A percentile compares a stretch with the other conserved stretches of the same genome.
Conservation (phyloP, 2,329 filamentous ascomycete genomes). For the Sphaerulina musiva region DNA sequence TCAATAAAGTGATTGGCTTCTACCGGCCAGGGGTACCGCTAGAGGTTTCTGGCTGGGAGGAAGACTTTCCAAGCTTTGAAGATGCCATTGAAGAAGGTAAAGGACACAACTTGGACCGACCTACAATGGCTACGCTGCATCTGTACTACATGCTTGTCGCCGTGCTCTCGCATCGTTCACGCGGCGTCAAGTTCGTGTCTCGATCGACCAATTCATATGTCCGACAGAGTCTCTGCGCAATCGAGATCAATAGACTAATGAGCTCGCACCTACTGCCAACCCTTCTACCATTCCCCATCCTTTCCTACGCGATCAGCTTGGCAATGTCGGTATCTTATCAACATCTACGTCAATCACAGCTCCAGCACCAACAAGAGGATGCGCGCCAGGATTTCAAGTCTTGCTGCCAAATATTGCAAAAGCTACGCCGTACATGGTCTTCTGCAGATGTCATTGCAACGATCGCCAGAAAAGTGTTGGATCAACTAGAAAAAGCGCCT, state of each 20-base stretch:
- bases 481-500: conserved; percentile 27
- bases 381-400: conserved; percentile 42
- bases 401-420: conserved; percentile 41
- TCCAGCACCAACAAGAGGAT: conserved; percentile 43
- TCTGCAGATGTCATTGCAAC: conserved; percentile 42
- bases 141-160: conserved; percentile 53
- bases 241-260: conserved; percentile 46
- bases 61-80: conserved; percentile 30
- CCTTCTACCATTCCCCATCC: conserved; percentile 48
- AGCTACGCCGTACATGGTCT: conserved; percentile 41
- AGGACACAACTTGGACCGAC: conserved; percentile 38
- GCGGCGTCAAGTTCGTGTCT: conserved; percentile 35
- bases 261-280: conserved; percentile 42
- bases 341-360: conserved; percentile 48
- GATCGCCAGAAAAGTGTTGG: conserved; percentile 30
- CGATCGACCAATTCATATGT: conserved; percentile 47
- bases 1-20: conserved; percentile 44
- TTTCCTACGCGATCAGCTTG: conserved; percentile 51
- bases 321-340: conserved; percentile 53
- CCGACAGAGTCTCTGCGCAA: conserved; percentile 50
- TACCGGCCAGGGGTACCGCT: conserved; percentile 41
- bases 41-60: conserved; percentile 43
- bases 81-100: conserved; percentile 32
- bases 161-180: conserved; percentile 51
- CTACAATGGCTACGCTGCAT: conserved; percentile 44